Base-by-base conservation (phyloP, 2,329 filamentous ascomycete genomes). In the Gaeumannomyces tritici region DNA sequence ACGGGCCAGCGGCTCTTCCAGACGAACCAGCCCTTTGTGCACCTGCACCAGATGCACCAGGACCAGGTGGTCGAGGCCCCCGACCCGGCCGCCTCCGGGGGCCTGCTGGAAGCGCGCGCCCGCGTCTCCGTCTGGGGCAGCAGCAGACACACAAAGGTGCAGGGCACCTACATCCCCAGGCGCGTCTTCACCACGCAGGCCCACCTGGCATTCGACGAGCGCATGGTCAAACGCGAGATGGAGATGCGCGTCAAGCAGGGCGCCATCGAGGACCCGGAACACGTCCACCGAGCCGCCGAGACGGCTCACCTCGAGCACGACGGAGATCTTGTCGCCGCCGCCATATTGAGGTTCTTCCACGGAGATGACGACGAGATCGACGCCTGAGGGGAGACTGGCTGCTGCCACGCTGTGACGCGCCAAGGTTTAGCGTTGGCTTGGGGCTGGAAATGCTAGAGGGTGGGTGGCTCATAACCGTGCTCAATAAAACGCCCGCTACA, bases 1-100 rank as follows among this genome's bases (percentile, higher is more conserved):
- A 79, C 82, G 66, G 90, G 90, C 18, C 86, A 86, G 72, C 80
- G 86, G 62, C 69, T 93, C 5, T 92, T 93, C 73, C 82, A 84
- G 47, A 77, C 81, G 60, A 80, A 86, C 21, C 67, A 71, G 12
- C 56, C 67, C 28, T 57, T 67, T 7, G 66, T 89, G 75, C 79
- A 80, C 28, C 79, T 93, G 27, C 88, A 91, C 71, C 89, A 93
- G 74, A 92, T 93, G 88, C 90, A 95, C 72, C 83, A 83, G 65
- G 90, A 93, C 70, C 83, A 89, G 28, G 87, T 93, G 2, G 82
- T 80, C 63, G 72, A 78, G 21, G 83, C 84, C 35, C 89, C 90
- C 35, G 24, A 27, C 9, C 8, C 26, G 18, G 21, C 59, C 26
- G 26, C 18, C 21, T 47, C 59, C 27, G 18, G 65, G 1, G 74